These are phyloP conservation scores for Schwanniomyces sp. DNA, from an alignment of 805 yeast species.

Conservation along the genomic window DNA sequence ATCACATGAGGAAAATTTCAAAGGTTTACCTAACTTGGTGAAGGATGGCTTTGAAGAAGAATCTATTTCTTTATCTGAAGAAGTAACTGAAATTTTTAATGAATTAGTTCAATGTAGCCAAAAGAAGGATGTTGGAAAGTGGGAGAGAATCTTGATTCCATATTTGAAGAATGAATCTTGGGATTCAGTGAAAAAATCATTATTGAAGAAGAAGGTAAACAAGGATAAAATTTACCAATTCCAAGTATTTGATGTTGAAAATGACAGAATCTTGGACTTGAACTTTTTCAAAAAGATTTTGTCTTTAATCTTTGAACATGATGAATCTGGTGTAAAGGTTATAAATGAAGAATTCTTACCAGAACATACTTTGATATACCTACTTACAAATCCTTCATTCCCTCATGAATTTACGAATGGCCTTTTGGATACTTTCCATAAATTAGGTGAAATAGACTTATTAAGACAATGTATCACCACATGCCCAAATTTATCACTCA, in stretches of 20 bases:
- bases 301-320: conserved; percentile 35
- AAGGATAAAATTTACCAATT: conserved; percentile 20
- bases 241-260: conserved; percentile 58
- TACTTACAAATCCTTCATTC: conserved; percentile 85
- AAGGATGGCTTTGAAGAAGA: conserved; percentile 18
- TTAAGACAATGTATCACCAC: conserved; percentile 82
- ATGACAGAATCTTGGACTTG: conserved; percentile 65
- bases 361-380: conserved; percentile 62
- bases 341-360: conserved; percentile 41
- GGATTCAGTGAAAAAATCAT: conserved; percentile 18
- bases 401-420: conserved; percentile 60
- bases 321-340: conserved; percentile 19
- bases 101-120: conserved; percentile 19
- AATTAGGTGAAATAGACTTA: conserved; percentile 53
- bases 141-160: conserved; percentile 28
- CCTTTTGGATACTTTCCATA: conserved; percentile 49
- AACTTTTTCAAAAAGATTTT: conserved; percentile 50
- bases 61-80: conserved; percentile 12
- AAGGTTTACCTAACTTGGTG: conserved; percentile 24
- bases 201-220: conserved; percentile 9
- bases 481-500: conserved; percentile 65
- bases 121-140: conserved; percentile 17
- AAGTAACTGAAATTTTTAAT: conserved; percentile 23
- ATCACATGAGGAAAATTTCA: conserved; percentile 18
- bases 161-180: conserved; percentile 29